Percentiles rank a stretch among this genome's conserved stretches.
phyloP scores from a whole-genome alignment of 495 filamentous ascomycete species.

The Delitschia confertaspora region DNA sequence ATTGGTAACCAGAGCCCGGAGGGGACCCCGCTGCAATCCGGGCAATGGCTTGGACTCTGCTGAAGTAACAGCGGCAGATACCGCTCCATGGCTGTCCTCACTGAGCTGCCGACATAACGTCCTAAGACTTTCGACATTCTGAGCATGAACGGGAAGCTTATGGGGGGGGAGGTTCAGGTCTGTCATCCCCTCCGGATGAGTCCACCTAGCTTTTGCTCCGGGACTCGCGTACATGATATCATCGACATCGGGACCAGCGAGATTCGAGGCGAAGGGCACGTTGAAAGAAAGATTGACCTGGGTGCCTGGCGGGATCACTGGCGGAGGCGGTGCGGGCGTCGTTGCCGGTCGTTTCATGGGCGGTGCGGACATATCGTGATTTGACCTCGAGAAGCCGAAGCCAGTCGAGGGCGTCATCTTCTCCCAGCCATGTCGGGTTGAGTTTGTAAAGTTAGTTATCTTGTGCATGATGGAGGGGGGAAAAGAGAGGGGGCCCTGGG shows the following conservation, averaged over 20 bases:
- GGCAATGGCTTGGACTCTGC: constrained; percentile 70
- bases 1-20: constrained; percentile 72
- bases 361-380: constrained; percentile 60
- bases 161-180: constrained; percentile 73
- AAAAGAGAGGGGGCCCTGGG: constrained; percentile 19
- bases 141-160: constrained; percentile 78
- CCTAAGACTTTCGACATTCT: constrained; percentile 69
- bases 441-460: constrained; percentile 73
- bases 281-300: constrained; percentile 71
- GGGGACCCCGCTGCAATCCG: constrained; percentile 52
- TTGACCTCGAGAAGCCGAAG: constrained; percentile 35
- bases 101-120: constrained; percentile 70
- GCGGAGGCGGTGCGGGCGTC: constrained; percentile 40
- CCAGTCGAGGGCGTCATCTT: constrained; percentile 66
- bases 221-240: constrained; percentile 84
- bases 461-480: constrained; percentile 62
- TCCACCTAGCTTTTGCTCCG: constrained; percentile 79
- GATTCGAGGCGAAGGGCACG: constrained; percentile 83
- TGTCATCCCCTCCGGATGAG: constrained; percentile 76
- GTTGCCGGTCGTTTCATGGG: constrained; percentile 60
- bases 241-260: constrained; percentile 81
- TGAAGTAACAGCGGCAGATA: constrained; percentile 74
- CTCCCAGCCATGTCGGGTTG: constrained; percentile 85
- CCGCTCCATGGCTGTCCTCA: constrained; percentile 54
- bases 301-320: constrained; percentile 36